These are phyloP conservation scores for Cotoneaster glaucophyllus DNA, from an alignment of 306 rosid genomes.

Conservation along the genomic window DNA sequence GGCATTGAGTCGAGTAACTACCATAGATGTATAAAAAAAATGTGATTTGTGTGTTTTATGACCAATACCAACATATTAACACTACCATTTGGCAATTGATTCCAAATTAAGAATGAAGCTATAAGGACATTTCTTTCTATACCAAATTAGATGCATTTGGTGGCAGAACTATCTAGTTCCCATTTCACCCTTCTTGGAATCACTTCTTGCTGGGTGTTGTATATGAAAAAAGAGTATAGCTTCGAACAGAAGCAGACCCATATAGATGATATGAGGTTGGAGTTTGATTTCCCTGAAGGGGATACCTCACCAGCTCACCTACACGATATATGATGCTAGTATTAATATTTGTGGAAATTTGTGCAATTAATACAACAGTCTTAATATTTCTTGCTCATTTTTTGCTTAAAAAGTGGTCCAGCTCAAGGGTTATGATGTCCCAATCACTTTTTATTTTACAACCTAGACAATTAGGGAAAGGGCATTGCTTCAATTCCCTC, in stretches of 20 bases:
- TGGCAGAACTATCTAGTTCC: background rate
- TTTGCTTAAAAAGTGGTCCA: conserved; percentile 3
- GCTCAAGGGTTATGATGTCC: conserved; percentile 1
- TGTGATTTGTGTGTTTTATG: background rate
- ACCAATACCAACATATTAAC: background rate
- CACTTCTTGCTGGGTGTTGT: background rate
- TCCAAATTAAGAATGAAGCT: background rate
- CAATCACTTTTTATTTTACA: background rate
- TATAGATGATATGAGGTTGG: background rate
- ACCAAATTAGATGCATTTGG: background rate
- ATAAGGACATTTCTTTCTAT: background rate
- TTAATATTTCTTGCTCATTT: background rate
- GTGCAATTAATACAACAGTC: background rate
- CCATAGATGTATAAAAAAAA: no score
- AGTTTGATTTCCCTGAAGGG: conserved; percentile 5
- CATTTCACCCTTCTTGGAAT: background rate
- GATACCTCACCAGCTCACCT: conserved; percentile 39
- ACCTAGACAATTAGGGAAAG: background rate
- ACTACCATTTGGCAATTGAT: no score
- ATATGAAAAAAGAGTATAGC: background rate
- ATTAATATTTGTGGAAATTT: no score
- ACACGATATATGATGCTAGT: background rate
- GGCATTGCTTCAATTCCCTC: background rate
- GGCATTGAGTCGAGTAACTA: no score
- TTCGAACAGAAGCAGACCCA: background rate